A percentile compares a stretch with the other conserved stretches of the same genome.
Evolutionary conservation across 108 stramenopile genomes (phyloP).

Genomic region (Cyclotella atomus): DNA sequence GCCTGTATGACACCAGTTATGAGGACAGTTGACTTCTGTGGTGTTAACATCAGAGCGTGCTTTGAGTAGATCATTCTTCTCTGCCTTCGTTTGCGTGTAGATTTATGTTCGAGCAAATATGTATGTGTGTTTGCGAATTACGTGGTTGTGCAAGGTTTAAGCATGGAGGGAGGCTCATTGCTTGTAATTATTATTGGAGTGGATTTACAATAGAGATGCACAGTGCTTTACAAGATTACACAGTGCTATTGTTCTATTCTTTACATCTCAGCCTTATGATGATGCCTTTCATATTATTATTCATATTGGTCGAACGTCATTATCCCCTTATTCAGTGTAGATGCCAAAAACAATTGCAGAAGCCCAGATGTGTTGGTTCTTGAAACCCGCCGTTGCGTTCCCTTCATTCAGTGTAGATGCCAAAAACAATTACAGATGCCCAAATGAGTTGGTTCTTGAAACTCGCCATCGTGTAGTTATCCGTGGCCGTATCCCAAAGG

Average conservation of each 20-base stretch:
- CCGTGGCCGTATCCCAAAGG: constrained; percentile 74
- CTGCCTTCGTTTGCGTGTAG: not conserved
- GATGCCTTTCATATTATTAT: too few species aligned
- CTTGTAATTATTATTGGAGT: too few species aligned
- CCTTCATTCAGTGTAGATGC: constrained; percentile 51
- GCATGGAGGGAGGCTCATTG: too few species aligned
- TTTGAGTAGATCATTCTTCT: not conserved
- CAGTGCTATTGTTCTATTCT: too few species aligned
- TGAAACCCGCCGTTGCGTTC: too few species aligned
- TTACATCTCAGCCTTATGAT: too few species aligned
- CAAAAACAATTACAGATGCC: constrained; percentile 54
- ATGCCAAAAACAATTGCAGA: constrained; percentile 52
- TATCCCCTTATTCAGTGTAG: constrained; percentile 54
- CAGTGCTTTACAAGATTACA: too few species aligned
- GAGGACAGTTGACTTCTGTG: constrained; percentile 3
- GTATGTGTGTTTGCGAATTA: not conserved
- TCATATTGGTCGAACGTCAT: too few species aligned
- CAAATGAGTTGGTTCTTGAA: constrained; percentile 54
- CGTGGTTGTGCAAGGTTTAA: constrained; percentile 3
- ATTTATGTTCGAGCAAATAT: not conserved
- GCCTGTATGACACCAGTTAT: constrained; percentile 3
- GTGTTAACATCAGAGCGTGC: constrained; percentile 1
- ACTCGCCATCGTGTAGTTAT: constrained; percentile 62
- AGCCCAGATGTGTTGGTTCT: constrained; percentile 53
- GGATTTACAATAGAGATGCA: too few species aligned